Percentiles rank a stretch among this genome's conserved stretches.
These are phyloP conservation scores for Pythium rhizo-oryzae DNA, from an alignment of 352 stramenopile species.

Conservation along the genomic window DNA sequence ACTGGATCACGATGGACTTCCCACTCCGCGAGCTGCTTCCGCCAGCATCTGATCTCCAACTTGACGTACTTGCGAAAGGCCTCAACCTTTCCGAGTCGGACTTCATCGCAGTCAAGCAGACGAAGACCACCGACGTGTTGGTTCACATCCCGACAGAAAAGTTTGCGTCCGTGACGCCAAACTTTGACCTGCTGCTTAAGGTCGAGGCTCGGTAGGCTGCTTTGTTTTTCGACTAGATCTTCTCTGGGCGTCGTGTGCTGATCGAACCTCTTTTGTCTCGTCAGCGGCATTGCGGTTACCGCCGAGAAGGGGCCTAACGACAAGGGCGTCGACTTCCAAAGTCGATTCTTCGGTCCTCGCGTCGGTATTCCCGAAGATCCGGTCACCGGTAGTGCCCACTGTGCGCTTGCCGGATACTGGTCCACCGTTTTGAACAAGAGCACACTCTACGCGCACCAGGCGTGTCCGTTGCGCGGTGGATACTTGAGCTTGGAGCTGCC, in stretches of 20 bases:
- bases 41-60: constrained; percentile 1
- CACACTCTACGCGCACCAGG: constrained; percentile 48
- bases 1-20: constrained; percentile 71
- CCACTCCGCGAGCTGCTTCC: constrained; percentile 31
- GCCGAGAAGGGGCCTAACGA: constrained; percentile 23
- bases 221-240: neutral
- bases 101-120: constrained; percentile 29
- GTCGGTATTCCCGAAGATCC: constrained; percentile 92
- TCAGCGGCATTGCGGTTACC: constrained; percentile 45
- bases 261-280: constrained; percentile 2
- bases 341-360: constrained; percentile 90
- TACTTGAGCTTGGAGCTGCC: constrained; percentile 45
- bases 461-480: constrained; percentile 45
- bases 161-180: constrained; percentile 26
- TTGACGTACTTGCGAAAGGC: constrained; percentile 23
- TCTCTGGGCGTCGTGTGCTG: neutral
- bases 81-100: constrained; percentile 22
- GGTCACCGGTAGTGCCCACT: constrained; percentile 93
- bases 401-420: constrained; percentile 89
- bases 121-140: constrained; percentile 27
- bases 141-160: constrained; percentile 30
- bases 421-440: constrained; percentile 40
- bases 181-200: constrained; percentile 33
- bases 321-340: constrained; percentile 49
- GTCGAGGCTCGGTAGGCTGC: constrained; percentile 31